These are phyloP conservation scores for Diplodia scrobiculata DNA, from an alignment of 2,329 filamentous ascomycete species.

Conservation along the genomic window DNA sequence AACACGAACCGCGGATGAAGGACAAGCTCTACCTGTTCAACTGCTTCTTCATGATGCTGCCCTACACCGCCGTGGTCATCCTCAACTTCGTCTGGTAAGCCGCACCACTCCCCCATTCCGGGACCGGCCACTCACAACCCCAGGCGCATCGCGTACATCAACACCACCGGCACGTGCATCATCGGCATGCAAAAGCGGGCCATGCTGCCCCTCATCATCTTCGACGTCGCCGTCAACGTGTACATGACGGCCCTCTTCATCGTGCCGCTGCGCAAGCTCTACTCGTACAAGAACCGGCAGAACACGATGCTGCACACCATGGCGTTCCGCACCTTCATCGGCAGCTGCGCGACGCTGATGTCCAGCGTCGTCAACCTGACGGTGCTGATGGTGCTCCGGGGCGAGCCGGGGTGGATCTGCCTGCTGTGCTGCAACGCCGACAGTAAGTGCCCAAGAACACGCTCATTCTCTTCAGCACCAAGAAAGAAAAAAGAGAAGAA, in stretches of 20 bases:
- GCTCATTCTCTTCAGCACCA: too few relatives aligned
- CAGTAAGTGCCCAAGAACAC: not conserved
- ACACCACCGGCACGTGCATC: constrained; percentile 53
- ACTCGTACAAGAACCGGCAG: constrained; percentile 1
- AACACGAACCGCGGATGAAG: not conserved
- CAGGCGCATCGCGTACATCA: constrained; percentile 60
- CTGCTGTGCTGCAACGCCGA: constrained; percentile 23
- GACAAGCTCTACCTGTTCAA: constrained; percentile 21
- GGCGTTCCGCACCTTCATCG: constrained; percentile 20
- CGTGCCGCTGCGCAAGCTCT: constrained; percentile 53
- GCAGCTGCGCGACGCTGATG: constrained; percentile 1
- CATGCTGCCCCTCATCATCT: constrained; percentile 63
- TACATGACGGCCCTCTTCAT: constrained; percentile 66
- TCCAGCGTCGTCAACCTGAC: constrained; percentile 11
- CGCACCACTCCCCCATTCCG: too few relatives aligned
- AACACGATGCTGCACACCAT: constrained; percentile 14
- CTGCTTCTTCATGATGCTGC: constrained; percentile 13
- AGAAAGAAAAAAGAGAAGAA: too few relatives aligned
- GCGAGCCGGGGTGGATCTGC: constrained; percentile 21
- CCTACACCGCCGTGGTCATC: not conserved
- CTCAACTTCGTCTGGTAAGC: constrained; percentile 6
- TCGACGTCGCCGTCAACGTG: constrained; percentile 64
- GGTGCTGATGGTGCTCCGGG: constrained; percentile 15
- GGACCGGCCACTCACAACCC: too few relatives aligned
- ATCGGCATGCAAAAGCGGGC: constrained; percentile 63